These are phyloP conservation scores for Persicaria maculosa DNA, from an alignment of 148 eudicot genomes.

Conservation along the genomic window DNA sequence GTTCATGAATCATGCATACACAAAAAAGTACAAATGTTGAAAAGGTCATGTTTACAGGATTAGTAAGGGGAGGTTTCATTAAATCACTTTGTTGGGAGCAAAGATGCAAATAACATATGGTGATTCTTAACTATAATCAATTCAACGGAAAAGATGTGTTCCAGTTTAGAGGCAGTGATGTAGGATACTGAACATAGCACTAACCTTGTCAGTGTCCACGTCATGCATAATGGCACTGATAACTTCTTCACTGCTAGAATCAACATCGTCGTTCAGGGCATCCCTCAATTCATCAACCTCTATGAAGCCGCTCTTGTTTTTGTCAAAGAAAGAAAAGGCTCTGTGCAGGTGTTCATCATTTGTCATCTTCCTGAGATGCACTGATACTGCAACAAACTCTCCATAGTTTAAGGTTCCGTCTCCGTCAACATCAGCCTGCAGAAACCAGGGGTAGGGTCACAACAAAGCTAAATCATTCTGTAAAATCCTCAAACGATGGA, in stretches of 20 bases:
- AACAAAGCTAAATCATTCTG: conserved; percentile 18
- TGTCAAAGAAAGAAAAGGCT: conserved; percentile 72
- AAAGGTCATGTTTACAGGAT: background rate
- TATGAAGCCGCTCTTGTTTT: conserved; percentile 54
- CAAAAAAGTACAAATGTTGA: background rate
- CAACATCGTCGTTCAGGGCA: conserved; percentile 56
- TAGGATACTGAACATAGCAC: conserved; percentile 7
- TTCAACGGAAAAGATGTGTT: no score
- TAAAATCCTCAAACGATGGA: background rate
- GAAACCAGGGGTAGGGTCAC: background rate
- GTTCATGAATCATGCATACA: background rate
- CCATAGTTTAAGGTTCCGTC: conserved; percentile 58
- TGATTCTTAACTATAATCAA: no score
- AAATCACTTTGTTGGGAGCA: no score
- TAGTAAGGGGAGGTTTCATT: background rate
- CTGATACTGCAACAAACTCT: conserved; percentile 72
- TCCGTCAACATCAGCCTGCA: conserved; percentile 70
- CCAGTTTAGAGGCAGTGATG: no score
- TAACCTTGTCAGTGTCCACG: conserved; percentile 89
- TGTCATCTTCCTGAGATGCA: conserved; percentile 66
- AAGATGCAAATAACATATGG: no score
- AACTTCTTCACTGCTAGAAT: conserved; percentile 56
- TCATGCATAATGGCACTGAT: conserved; percentile 69
- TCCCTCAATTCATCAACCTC: conserved; percentile 70
- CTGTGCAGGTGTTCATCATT: conserved; percentile 65